Percentiles rank a stretch among this genome's conserved stretches.
Conservation (phyloP, 768 basidiomycete species). For the Leccinum sublutescens region DNA sequence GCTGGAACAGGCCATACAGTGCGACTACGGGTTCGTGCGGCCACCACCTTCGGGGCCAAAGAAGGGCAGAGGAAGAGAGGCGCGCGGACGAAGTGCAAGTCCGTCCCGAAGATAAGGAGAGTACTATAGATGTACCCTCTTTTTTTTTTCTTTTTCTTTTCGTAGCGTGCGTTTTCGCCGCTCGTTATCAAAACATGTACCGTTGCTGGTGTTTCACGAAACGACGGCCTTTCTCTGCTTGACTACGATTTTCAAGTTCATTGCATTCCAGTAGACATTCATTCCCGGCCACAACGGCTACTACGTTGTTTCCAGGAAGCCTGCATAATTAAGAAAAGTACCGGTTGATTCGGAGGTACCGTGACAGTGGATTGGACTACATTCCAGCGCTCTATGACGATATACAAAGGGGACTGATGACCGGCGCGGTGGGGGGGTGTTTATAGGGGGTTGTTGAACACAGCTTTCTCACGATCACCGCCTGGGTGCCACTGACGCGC, state of each 20-base stretch:
- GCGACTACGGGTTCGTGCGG: constrained; percentile 91
- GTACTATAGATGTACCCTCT: constrained; percentile 4
- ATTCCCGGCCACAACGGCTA: constrained; percentile 10
- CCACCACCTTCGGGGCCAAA: constrained; percentile 81
- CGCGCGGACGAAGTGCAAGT: constrained; percentile 73
- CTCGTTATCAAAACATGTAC: constrained; percentile 2
- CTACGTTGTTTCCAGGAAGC: constrained; percentile 10
- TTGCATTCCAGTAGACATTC: constrained; percentile 5
- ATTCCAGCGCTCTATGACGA: neutral
- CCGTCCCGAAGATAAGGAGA: constrained; percentile 55
- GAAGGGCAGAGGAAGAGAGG: constrained; percentile 66
- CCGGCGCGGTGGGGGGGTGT: constrained; percentile 6
- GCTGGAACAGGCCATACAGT: constrained; percentile 83
- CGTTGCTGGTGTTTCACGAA: neutral
- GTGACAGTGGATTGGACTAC: neutral
- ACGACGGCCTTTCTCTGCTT: neutral
- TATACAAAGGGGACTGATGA: neutral
- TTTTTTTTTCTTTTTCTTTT: neutral
- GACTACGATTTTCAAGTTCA: constrained; percentile 3
- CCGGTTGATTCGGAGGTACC: neutral
- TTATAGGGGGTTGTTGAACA: constrained; percentile 13
- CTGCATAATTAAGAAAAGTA: neutral
- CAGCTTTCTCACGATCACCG: constrained; percentile 12
- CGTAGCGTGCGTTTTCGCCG: neutral
- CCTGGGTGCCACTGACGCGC: constrained; percentile 24